Conservation (phyloP, 371 early-diverging fungal species). For the Phascolomyces articulosus region DNA sequence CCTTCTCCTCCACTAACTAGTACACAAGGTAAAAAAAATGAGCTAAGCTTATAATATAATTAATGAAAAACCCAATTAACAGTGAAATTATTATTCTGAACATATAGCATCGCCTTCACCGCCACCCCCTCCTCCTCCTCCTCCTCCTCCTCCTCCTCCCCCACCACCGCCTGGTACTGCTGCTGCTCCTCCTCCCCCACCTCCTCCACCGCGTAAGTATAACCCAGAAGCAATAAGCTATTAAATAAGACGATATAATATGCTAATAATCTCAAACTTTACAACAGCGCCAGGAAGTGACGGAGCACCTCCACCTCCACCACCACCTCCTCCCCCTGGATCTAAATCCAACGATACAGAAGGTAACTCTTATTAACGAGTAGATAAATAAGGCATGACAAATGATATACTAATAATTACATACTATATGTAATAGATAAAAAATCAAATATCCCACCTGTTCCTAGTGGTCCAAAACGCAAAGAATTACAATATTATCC, state of each 20-base stretch:
- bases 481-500: slow-evolving; percentile 34
- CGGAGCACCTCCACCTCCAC: slow-evolving; percentile 1
- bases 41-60: not conserved
- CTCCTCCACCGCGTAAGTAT: slow-evolving; percentile 1
- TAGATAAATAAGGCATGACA: too few species aligned
- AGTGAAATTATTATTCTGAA: too few species aligned
- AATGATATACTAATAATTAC: not conserved
- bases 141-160: slow-evolving; percentile 11
- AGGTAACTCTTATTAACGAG: too few species aligned
- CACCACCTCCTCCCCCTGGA: slow-evolving; percentile 3
- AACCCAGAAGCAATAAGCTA: too few species aligned
- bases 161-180: slow-evolving; percentile 1
- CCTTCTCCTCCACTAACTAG: slow-evolving; percentile 14
- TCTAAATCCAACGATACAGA: not conserved
- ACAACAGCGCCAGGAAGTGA: not conserved
- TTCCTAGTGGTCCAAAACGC: slow-evolving; percentile 19
- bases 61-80: too few species aligned
- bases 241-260: not conserved
- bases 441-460: slow-evolving; percentile 3
- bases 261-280: not conserved
- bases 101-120: slow-evolving; percentile 11
- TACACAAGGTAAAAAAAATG: slow-evolving; percentile 6
- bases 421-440: not conserved
- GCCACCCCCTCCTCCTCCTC: slow-evolving; percentile 1
- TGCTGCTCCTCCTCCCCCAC: slow-evolving; percentile 8